A percentile compares a stretch with the other conserved stretches of the same genome.
Conservation (phyloP, 305 asterid genomes). For the Plantago lanceolata region DNA sequence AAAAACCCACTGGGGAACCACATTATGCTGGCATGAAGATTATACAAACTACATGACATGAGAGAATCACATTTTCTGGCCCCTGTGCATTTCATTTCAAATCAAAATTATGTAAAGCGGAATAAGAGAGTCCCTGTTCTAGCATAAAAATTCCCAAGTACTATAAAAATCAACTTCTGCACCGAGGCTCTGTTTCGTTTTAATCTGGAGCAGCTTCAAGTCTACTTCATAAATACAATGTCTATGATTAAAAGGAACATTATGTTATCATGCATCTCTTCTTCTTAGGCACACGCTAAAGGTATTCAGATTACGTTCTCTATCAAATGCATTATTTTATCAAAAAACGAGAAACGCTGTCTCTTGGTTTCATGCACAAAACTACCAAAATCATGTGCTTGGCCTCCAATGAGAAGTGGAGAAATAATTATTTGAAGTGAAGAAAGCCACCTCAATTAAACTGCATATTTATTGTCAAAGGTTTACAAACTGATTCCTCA, state of each 20-base stretch:
- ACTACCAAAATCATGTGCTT: not conserved
- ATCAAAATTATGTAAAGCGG: too few relatives aligned
- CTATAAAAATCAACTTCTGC: not conserved
- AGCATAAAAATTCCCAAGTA: not conserved
- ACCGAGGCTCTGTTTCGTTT: not conserved
- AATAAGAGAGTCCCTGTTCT: too few relatives aligned
- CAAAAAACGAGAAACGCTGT: not conserved
- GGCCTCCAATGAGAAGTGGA: not conserved
- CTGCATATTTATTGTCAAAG: not conserved
- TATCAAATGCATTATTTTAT: not conserved
- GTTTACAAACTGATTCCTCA: not conserved
- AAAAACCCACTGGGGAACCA: too few relatives aligned
- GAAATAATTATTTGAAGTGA: not conserved
- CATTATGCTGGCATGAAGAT: too few relatives aligned
- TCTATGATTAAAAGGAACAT: not conserved
- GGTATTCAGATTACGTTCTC: not conserved
- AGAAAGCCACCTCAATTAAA: not conserved
- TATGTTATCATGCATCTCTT: too few relatives aligned
- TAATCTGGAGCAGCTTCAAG: not conserved
- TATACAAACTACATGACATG: too few relatives aligned
- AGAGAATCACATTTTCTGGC: too few relatives aligned
- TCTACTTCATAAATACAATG: not conserved
- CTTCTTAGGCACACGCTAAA: not conserved
- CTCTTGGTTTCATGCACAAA: not conserved
- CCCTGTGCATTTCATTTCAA: too few relatives aligned